Base-by-base conservation (phyloP, 2,329 filamentous ascomycete species). In the Diaporthe eres region DNA sequence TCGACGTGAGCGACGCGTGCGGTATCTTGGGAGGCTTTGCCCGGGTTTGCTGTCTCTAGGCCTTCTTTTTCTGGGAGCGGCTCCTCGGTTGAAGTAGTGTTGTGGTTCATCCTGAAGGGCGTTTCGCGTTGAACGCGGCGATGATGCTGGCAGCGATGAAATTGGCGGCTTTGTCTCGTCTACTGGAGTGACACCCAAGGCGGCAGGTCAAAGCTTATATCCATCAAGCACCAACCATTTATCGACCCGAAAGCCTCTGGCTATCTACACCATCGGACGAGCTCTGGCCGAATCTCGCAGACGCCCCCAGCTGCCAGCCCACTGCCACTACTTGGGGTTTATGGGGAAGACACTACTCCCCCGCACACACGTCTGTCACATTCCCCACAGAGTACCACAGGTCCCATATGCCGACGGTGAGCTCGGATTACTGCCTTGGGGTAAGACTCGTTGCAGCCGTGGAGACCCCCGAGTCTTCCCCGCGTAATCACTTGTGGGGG, bases 351-450 rank as follows among this genome's bases (percentile, higher is more conserved):
- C 44, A 39, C 9, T 1, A 0, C 1, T n/a, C 49, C 71, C 71
- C 71, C 71, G 58, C 71, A 60, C 42, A 49, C 5, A 51, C n/a
- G 55, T 25, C 49, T 44, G 9, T n/a, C 49, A 37, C 8, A 7
- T 44, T 55, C 58, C 22, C 39, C 58, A 44, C 71, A 47, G 19
- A 55, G 68, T 57, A n/a, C 49, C 49, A 65, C 37, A 47, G 58
- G 22, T 53, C 49, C 44, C 17, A 39, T 31, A 47, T 65, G 58
- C 71, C 71, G 71, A 53, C 49, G 51, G 71, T 57, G 60, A 47
- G 25, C 47, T 65, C 71, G 71, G 71, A 22, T 73, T 65, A 65
- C 71, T 65, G 34, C 55, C 51, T 65, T 53, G 25, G 71, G 71
- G 47, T 47, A 55, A 57, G 60, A 13, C 25, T 44, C 47, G 34